phyloP scores from a whole-genome alignment of 257 asterid genomes.

The Perilla frutescens region DNA sequence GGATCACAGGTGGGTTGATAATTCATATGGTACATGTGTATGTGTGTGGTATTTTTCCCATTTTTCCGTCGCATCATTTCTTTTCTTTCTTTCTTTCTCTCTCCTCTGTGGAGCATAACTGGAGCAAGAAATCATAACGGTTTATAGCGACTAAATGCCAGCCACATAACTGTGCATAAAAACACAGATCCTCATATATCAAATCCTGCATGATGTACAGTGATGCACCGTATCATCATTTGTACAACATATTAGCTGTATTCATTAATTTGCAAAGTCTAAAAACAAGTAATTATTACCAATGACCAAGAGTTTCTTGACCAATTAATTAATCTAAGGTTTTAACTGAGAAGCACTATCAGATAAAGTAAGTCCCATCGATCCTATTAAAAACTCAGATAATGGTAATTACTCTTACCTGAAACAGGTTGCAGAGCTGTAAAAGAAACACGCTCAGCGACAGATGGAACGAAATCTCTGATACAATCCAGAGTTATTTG shows the following conservation, averaged over 20 bases:
- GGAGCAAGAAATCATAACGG: background rate
- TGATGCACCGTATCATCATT: no score
- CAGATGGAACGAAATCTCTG: conserved; percentile 60
- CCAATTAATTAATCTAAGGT: background rate
- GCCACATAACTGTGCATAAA: background rate
- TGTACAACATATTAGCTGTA: background rate
- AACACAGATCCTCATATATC: no score
- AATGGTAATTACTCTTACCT: conserved; percentile 46
- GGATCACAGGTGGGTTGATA: background rate
- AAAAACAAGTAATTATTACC: background rate
- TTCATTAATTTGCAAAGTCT: background rate
- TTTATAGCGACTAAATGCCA: background rate
- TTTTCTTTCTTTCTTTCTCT: background rate
- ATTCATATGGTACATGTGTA: background rate
- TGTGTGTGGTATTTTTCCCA: no score
- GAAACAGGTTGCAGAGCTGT: conserved; percentile 78
- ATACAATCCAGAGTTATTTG: conserved; percentile 46
- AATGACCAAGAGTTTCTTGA: background rate
- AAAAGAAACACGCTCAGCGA: conserved; percentile 73
- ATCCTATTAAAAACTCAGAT: background rate
- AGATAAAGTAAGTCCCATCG: background rate
- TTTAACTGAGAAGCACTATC: background rate
- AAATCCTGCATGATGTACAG: no score
- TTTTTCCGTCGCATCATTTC: background rate
- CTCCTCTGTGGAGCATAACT: background rate